Evolutionary conservation across 2,329 filamentous ascomycete species (phyloP).

Genomic region (Ceratocystis diversiconidia): DNA sequence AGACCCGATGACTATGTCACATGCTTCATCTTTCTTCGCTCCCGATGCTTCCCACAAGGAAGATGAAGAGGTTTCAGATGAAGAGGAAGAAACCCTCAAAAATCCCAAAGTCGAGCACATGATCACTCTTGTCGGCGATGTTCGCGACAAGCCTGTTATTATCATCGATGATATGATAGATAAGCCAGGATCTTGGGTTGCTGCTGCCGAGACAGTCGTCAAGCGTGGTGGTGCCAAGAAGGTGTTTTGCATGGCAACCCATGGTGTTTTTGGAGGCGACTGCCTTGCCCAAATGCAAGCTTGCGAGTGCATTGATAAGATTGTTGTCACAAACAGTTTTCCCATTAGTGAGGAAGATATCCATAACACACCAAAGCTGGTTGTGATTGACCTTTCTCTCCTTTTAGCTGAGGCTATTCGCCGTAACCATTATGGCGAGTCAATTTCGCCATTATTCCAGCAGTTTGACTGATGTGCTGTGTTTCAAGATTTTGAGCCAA

Average conservation of each 20-base stretch:
- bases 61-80: constrained; percentile 68
- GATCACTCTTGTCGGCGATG: constrained; percentile 94
- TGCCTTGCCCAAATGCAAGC: constrained; percentile 78
- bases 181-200: constrained; percentile 92
- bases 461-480: constrained; percentile 39
- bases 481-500: neutral
- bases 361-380: constrained; percentile 62
- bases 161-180: constrained; percentile 99
- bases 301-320: constrained; percentile 84
- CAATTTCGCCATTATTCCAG: constrained; percentile 56
- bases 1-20: constrained; percentile 68
- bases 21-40: constrained; percentile 68
- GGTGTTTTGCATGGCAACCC: constrained; percentile 95
- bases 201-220: constrained; percentile 88
- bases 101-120: constrained; percentile 77
- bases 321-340: constrained; percentile 95
- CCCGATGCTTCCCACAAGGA: constrained; percentile 60
- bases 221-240: constrained; percentile 83
- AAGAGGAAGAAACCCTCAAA: constrained; percentile 80
- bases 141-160: constrained; percentile 74
- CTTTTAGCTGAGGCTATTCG: constrained; percentile 84
- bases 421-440: constrained; percentile 91
- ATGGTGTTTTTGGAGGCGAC: constrained; percentile 84
- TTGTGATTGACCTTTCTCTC: constrained; percentile 77
- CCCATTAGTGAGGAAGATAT: constrained; percentile 67